Base-by-base conservation (phyloP, 2,329 filamentous ascomycete genomes). In the Colletotrichum cereale region DNA sequence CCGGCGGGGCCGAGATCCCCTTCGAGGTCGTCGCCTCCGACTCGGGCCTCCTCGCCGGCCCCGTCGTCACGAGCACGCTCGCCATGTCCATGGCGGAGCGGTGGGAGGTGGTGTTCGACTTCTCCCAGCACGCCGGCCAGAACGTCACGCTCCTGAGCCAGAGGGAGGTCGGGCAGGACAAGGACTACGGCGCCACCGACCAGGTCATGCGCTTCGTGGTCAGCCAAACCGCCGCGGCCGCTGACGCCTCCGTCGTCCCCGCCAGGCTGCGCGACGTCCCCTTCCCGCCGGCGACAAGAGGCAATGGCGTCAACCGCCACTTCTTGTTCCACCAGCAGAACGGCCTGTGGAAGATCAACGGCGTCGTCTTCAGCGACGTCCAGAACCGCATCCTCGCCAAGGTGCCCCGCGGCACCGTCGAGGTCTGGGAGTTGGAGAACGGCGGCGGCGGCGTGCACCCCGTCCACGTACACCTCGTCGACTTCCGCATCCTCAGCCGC, bases 51-150 rank as follows among this genome's bases (percentile, higher is more conserved):
- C 81, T 89, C 16, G 79, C 79, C 3, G 74, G 79, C 21, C 86
- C 88, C 0, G 83, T 87, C 1, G 74, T 76, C 5, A 79, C 82
- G 3, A 80, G 79, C 24, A 77, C 79, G n/a, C 74, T 89, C 5
- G 73, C 82, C 42, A 79, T 89, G 47, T 80, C 86, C 8, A 88
- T 88, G 80, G 88, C 86, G 6, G 88, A 90, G 76, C 84, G 88
- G 5, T 90, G 86, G 74, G 88, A 90, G 74, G 79, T 90, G 29
- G 80, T 90, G 24, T 78, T 90, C 66, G 88, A 90, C 78, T 90
- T 90, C 74, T 77, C 84, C 18, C 69, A 76, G 3, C 86, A 82
- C 72, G 80, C 80, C 1, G 86, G 86, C 50, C 80, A 87, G 76
- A 87, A 86, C 71, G 77, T 89, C 71, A 80, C 80, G 18, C 75